Percentiles rank a stretch among this genome's conserved stretches.
phyloP scores from a whole-genome alignment of 495 filamentous ascomycete genomes.

The Lepraria neglecta region DNA sequence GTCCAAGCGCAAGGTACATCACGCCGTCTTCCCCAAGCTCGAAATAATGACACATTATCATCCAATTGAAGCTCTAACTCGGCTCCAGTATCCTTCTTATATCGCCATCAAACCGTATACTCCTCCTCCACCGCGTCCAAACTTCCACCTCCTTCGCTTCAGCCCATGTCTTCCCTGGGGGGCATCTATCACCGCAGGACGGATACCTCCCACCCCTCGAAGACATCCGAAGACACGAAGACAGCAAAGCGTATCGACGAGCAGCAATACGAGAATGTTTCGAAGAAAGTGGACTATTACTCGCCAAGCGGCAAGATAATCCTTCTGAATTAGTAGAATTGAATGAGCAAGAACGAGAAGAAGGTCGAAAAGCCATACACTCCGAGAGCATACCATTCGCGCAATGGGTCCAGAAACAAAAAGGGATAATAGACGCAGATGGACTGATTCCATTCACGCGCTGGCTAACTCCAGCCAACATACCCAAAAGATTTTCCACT shows the following conservation, averaged over 20 bases:
- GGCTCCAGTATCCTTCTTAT: constrained; percentile 67
- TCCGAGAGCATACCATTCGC: constrained; percentile 51
- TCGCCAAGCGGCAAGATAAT: constrained; percentile 52
- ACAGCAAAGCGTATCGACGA: constrained; percentile 61
- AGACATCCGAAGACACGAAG: constrained; percentile 50
- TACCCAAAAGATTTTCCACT: constrained; percentile 73
- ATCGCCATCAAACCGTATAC: constrained; percentile 76
- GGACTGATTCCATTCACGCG: constrained; percentile 76
- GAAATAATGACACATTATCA: not conserved
- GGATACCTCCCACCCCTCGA: constrained; percentile 46
- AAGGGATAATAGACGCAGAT: constrained; percentile 60
- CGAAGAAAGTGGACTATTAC: constrained; percentile 86
- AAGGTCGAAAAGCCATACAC: constrained; percentile 64
- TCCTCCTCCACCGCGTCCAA: constrained; percentile 79
- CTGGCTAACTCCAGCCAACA: constrained; percentile 76
- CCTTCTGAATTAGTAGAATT: constrained; percentile 35
- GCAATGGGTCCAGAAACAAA: constrained; percentile 58
- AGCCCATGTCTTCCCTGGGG: constrained; percentile 95
- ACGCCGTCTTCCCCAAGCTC: not conserved
- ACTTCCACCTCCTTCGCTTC: constrained; percentile 79
- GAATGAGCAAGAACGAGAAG: constrained; percentile 52
- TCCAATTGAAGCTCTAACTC: not conserved
- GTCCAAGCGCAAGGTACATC: constrained; percentile 13
- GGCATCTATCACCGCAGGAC: constrained; percentile 66
- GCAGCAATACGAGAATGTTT: constrained; percentile 88